Conservation (phyloP, 2,329 filamentous ascomycete species). For the Cordyceps militaris region DNA sequence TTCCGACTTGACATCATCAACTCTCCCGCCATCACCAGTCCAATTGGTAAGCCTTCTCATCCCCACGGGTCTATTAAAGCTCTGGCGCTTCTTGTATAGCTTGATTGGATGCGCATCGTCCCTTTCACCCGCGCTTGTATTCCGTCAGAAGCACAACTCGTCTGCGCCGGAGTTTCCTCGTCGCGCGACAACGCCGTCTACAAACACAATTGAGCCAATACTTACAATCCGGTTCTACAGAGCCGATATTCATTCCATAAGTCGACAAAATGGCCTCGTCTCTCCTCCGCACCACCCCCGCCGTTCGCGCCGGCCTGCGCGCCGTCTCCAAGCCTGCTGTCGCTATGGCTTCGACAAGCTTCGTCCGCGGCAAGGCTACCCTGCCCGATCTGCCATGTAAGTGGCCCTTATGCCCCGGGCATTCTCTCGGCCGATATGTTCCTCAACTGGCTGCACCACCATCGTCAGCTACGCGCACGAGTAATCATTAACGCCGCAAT, state of each 20-base stretch:
- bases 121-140: neutral
- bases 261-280: slow-evolving; percentile 60
- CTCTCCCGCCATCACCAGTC: neutral
- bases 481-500: neutral
- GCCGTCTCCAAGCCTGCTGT: slow-evolving; percentile 54
- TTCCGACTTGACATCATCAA: slow-evolving; percentile 13
- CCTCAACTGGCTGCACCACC: neutral
- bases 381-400: slow-evolving; percentile 74
- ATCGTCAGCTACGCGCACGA: neutral
- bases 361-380: slow-evolving; percentile 81
- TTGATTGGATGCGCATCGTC: neutral
- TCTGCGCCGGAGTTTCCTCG: neutral
- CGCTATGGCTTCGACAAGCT: slow-evolving; percentile 65
- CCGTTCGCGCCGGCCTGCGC: slow-evolving; percentile 64
- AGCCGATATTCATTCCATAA: neutral
- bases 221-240: neutral
- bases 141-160: slow-evolving; percentile 11
- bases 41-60: slow-evolving; percentile 12
- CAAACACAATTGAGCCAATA: neutral
- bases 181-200: neutral
- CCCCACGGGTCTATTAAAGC: neutral
- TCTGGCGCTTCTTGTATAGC: neutral
- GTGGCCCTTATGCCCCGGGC: slow-evolving; percentile 17
- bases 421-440: neutral
- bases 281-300: slow-evolving; percentile 63